A percentile compares a stretch with the other conserved stretches of the same genome.
phyloP scores from a whole-genome alignment of 2,329 filamentous ascomycete genomes.

The Didymosphaeria variabile region DNA sequence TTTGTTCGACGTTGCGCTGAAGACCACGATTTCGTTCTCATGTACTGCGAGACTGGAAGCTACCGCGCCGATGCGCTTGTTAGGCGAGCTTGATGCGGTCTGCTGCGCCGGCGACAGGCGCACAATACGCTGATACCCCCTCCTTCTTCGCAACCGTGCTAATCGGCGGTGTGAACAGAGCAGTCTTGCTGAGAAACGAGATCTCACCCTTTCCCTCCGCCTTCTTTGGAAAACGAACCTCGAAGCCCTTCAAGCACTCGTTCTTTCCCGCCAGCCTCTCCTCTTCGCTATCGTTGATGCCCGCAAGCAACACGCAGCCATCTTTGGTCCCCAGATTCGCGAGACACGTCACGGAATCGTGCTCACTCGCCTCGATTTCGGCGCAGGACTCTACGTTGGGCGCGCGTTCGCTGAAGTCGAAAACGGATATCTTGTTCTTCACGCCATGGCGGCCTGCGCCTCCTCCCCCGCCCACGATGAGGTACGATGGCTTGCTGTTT shows the following conservation, averaged over 20 bases:
- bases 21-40: slow-evolving; percentile 80
- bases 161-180: slow-evolving; percentile 58
- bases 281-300: slow-evolving; percentile 78
- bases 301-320: slow-evolving; percentile 66
- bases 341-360: slow-evolving; percentile 89
- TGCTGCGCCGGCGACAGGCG: slow-evolving; percentile 65
- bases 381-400: slow-evolving; percentile 67
- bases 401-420: slow-evolving; percentile 75
- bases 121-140: slow-evolving; percentile 67
- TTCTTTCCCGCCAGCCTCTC: slow-evolving; percentile 81
- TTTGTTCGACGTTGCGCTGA: slow-evolving; percentile 69
- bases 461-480: slow-evolving; percentile 85
- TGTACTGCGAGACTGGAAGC: slow-evolving; percentile 78
- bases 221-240: slow-evolving; percentile 63
- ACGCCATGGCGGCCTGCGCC: slow-evolving; percentile 67
- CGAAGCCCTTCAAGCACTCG: slow-evolving; percentile 81
- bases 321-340: slow-evolving; percentile 71
- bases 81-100: slow-evolving; percentile 53
- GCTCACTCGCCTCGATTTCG: slow-evolving; percentile 82
- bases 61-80: slow-evolving; percentile 75
- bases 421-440: slow-evolving; percentile 52
- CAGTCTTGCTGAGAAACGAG: slow-evolving; percentile 59
- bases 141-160: slow-evolving; percentile 58
- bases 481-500: slow-evolving; percentile 73
- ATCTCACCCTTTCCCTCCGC: slow-evolving; percentile 49